These are phyloP conservation scores for Crotalaria pallida DNA, from an alignment of 306 rosid species.

Conservation along the genomic window DNA sequence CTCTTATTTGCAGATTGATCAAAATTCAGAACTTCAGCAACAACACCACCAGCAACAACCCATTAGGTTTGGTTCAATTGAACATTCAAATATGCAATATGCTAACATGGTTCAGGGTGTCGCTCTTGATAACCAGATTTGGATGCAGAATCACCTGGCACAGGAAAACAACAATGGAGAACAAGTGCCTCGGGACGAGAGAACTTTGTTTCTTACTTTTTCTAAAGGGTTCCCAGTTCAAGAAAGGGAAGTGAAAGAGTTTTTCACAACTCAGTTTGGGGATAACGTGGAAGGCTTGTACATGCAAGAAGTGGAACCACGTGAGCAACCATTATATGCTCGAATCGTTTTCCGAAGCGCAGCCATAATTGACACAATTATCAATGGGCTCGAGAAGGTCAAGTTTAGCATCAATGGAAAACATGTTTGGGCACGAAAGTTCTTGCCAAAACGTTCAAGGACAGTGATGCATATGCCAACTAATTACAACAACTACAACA, in stretches of 20 bases:
- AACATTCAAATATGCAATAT: not conserved
- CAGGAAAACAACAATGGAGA: not conserved
- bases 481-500: too few species aligned
- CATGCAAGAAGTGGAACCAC: slow-evolving; percentile 48
- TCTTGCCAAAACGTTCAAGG: too few species aligned
- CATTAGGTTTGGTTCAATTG: slow-evolving; percentile 18
- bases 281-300: slow-evolving; percentile 51
- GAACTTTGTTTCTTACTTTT: slow-evolving; percentile 78
- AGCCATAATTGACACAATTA: too few species aligned
- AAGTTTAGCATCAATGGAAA: too few species aligned
- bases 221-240: slow-evolving; percentile 55
- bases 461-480: too few species aligned
- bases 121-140: too few species aligned
- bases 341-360: slow-evolving; percentile 1
- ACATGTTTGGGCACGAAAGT: too few species aligned
- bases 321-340: slow-evolving; percentile 59
- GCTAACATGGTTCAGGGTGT: not conserved
- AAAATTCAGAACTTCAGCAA: not conserved
- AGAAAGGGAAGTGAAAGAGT: slow-evolving; percentile 58
- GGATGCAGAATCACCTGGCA: not conserved
- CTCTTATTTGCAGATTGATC: too few species aligned
- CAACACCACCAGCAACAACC: too few species aligned
- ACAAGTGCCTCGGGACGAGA: slow-evolving; percentile 20
- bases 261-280: slow-evolving; percentile 35
- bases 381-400: too few species aligned